Evolutionary conservation across 2,329 filamentous ascomycete species (phyloP).

Genomic region (Tympanopsis confertula): DNA sequence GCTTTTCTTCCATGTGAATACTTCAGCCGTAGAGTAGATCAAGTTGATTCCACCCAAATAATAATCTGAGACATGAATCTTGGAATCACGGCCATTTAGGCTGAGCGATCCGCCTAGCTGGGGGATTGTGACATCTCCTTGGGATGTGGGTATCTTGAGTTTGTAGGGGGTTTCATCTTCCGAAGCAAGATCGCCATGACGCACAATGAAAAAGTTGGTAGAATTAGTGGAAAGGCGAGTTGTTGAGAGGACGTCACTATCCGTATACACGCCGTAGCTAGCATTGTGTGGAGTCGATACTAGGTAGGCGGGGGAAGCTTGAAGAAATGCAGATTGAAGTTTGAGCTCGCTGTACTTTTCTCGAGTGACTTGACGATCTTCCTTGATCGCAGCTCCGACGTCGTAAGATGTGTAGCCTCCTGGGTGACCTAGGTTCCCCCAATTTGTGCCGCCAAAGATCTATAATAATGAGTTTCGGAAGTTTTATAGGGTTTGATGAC

Average conservation of each 20-base stretch:
- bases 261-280: not conserved
- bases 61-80: conserved; percentile 28
- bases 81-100: conserved; percentile 27
- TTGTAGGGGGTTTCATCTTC: not conserved
- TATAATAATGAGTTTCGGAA: not conserved
- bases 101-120: conserved; percentile 23
- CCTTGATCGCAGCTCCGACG: not conserved
- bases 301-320: not conserved
- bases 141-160: conserved; percentile 17
- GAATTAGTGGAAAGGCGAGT: not conserved
- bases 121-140: conserved; percentile 22
- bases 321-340: not conserved
- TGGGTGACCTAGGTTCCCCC: not conserved
- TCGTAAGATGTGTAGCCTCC: not conserved
- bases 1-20: conserved; percentile 24
- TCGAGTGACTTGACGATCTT: not conserved
- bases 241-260: not conserved
- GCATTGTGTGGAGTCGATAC: not conserved
- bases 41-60: conserved; percentile 22
- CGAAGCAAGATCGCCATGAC: not conserved
- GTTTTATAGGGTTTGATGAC: not conserved
- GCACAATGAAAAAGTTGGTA: not conserved
- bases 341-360: not conserved
- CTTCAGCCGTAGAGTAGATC: conserved; percentile 27
- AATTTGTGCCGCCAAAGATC: not conserved